Percentiles rank a stretch among this genome's conserved stretches.
Conservation (phyloP, 2,329 filamentous ascomycete genomes). For the Periconia sp. region DNA sequence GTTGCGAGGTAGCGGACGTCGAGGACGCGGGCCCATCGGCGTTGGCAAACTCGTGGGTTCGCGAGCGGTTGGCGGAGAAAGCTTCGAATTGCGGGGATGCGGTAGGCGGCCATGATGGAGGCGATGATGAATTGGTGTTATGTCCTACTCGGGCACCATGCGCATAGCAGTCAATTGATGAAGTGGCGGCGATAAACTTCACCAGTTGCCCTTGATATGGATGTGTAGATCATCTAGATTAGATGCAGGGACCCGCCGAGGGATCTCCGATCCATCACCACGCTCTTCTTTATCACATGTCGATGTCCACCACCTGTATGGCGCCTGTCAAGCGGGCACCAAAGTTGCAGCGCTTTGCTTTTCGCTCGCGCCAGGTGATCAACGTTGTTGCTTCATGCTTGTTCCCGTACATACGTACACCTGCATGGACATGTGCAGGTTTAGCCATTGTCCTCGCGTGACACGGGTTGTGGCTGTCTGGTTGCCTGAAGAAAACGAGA, state of each 20-base stretch:
- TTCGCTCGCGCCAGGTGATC: background rate
- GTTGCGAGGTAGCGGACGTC: constrained; percentile 89
- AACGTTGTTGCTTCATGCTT: background rate
- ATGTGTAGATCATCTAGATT: background rate
- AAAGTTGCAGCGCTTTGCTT: background rate
- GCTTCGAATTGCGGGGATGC: constrained; percentile 31
- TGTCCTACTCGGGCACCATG: background rate
- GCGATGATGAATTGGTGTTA: constrained; percentile 1
- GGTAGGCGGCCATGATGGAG: constrained; percentile 24
- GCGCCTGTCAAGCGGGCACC: background rate
- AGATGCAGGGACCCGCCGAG: constrained; percentile 4
- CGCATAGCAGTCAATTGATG: too few relatives aligned
- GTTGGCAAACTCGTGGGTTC: constrained; percentile 55
- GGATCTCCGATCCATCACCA: constrained; percentile 3
- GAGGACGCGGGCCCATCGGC: constrained; percentile 88
- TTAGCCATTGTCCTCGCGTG: too few relatives aligned
- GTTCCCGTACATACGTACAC: background rate
- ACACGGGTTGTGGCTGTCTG: too few relatives aligned
- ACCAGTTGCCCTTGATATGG: background rate
- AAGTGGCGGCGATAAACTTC: background rate
- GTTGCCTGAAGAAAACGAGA: too few relatives aligned
- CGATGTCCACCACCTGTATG: background rate
- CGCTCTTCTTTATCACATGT: background rate
- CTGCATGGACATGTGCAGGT: too few relatives aligned
- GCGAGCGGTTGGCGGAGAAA: constrained; percentile 33